A percentile compares a stretch with the other conserved stretches of the same genome.
phyloP scores from a whole-genome alignment of 1,284 basidiomycete genomes.

The Tilletia horrida region DNA sequence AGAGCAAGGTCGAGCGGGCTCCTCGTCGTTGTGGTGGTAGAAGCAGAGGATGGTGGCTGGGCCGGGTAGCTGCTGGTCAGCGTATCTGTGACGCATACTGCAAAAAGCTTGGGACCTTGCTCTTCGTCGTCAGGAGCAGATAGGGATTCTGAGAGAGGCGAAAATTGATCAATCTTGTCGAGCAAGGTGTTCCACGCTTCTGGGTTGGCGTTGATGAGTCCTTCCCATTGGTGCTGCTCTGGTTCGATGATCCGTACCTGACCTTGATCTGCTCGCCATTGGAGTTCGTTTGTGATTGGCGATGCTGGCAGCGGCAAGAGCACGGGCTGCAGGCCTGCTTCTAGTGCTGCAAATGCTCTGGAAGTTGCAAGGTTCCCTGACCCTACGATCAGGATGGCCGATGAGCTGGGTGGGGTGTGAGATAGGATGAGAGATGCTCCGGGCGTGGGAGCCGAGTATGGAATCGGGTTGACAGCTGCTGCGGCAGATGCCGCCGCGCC shows the following conservation, averaged over 20 bases:
- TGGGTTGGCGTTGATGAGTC: conserved; percentile 4
- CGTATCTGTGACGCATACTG: conserved; percentile 52
- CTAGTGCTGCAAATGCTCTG: conserved; percentile 74
- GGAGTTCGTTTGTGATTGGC: conserved; percentile 61
- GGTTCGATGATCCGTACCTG: conserved; percentile 61
- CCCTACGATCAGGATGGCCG: conserved; percentile 70
- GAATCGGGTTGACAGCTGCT: not conserved
- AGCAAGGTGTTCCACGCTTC: conserved; percentile 21
- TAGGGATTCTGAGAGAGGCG: not conserved
- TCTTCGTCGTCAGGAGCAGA: conserved; percentile 19
- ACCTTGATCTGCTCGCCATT: conserved; percentile 63
- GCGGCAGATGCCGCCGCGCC: not conserved
- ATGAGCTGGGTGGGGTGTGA: conserved; percentile 63
- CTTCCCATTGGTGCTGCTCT: not conserved
- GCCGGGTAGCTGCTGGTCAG: conserved; percentile 30
- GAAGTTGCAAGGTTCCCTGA: conserved; percentile 72
- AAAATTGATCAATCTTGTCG: conserved; percentile 20
- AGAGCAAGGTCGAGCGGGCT: conserved; percentile 9
- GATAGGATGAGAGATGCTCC: conserved; percentile 78
- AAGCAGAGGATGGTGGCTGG: not conserved
- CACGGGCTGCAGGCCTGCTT: conserved; percentile 73
- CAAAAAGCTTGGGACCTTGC: conserved; percentile 31
- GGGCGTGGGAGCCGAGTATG: conserved; percentile 50
- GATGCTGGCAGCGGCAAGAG: conserved; percentile 57
- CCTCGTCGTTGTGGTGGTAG: not conserved